A percentile compares a stretch with the other conserved stretches of the same genome.
phyloP scores from a whole-genome alignment of 2,329 filamentous ascomycete species.

The Penicillium sp. region DNA sequence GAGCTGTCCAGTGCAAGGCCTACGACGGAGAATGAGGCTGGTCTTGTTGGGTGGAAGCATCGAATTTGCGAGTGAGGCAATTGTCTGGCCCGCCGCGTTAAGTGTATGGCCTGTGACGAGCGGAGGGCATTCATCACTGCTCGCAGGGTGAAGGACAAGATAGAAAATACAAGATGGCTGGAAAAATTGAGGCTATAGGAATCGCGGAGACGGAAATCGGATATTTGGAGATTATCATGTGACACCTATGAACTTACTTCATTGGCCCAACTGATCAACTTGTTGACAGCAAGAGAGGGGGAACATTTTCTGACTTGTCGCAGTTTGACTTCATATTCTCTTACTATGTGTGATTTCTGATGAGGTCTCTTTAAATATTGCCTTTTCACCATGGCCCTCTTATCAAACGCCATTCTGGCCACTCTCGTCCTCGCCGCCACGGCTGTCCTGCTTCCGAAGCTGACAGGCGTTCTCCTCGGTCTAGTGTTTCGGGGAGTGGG shows the following conservation, averaged over 20 bases:
- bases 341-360: conserved; percentile 22
- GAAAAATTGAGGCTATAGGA: background rate
- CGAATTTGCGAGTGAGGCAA: conserved; percentile 33
- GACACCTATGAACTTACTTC: conserved; percentile 21
- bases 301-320: conserved; percentile 5
- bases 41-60: conserved; percentile 51
- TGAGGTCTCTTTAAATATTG: conserved; percentile 11
- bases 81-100: background rate
- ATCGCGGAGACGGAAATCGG: conserved; percentile 3
- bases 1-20: conserved; percentile 45
- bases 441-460: conserved; percentile 34
- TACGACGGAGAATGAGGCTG: conserved; percentile 35
- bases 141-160: background rate
- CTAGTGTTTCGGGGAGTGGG: conserved; percentile 49
- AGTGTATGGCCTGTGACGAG: conserved; percentile 1
- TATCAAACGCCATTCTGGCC: conserved; percentile 32
- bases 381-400: conserved; percentile 31
- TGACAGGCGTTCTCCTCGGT: conserved; percentile 33
- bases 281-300: conserved; percentile 19
- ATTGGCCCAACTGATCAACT: conserved; percentile 14
- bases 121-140: conserved; percentile 16
- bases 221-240: conserved; percentile 18
- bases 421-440: conserved; percentile 34
- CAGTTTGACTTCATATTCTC: conserved; percentile 1
- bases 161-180: background rate